Evolutionary conservation across 2,329 filamentous ascomycete species (phyloP).

Genomic region (Peltaster fructicola): DNA sequence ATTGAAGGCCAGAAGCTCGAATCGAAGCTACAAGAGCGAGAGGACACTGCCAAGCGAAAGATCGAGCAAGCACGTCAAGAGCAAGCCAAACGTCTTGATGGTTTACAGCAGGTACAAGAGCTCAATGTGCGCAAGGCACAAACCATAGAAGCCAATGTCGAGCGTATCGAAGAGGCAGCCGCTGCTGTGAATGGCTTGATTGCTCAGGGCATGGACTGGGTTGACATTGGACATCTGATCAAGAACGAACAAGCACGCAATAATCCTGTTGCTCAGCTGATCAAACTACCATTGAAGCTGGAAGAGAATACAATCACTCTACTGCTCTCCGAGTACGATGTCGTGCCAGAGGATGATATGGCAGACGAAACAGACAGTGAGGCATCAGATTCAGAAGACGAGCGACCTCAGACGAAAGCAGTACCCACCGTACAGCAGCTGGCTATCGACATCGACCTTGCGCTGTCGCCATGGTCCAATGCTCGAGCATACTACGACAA

Average conservation of each 20-base stretch:
- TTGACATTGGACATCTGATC: conserved; percentile 72
- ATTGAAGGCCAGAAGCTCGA: conserved; percentile 86
- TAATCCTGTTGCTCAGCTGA: conserved; percentile 74
- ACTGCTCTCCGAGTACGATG: conserved; percentile 52
- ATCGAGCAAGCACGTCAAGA: conserved; percentile 70
- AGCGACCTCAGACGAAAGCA: conserved; percentile 23
- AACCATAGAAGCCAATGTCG: conserved; percentile 77
- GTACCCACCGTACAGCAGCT: conserved; percentile 28
- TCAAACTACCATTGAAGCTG: conserved; percentile 73
- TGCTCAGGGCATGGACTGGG: conserved; percentile 92
- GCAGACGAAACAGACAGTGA: conserved; percentile 49
- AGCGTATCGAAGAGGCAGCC: conserved; percentile 81
- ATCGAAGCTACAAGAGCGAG: conserved; percentile 63
- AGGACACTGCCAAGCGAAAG: conserved; percentile 65
- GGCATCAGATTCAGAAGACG: conserved; percentile 42
- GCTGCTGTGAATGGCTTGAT: conserved; percentile 86
- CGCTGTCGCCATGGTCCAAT: conserved; percentile 70
- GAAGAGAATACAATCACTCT: conserved; percentile 80
- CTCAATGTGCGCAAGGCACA: conserved; percentile 75
- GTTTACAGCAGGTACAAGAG: conserved; percentile 62
- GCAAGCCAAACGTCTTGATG: conserved; percentile 70
- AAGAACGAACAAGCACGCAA: conserved; percentile 65
- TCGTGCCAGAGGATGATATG: conserved; percentile 40
- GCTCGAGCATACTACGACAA: conserved; percentile 85
- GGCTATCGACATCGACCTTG: conserved; percentile 69